phyloP scores from a whole-genome alignment of 306 rosid genomes.

The Cucurbita pepo region DNA sequence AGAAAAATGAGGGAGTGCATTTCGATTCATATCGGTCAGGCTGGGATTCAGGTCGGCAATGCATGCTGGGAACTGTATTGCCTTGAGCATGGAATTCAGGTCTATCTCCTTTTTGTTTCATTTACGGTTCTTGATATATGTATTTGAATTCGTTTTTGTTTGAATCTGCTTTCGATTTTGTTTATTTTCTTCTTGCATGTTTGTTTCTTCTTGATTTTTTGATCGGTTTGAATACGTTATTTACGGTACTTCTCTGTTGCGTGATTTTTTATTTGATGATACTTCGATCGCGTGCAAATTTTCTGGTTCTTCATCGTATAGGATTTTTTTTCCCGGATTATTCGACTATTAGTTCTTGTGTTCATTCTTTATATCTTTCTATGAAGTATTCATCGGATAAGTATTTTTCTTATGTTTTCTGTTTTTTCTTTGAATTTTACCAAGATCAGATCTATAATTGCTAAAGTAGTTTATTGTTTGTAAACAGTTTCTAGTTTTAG shows the following conservation, averaged over 20 bases:
- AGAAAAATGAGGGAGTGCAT: constrained; percentile 83
- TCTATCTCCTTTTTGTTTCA: not conserved
- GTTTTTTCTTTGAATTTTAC: not conserved
- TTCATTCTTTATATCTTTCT: not conserved
- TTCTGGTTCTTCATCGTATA: not conserved
- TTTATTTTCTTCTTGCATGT: not conserved
- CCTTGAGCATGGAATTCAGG: constrained; percentile 86
- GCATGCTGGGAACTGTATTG: constrained; percentile 98
- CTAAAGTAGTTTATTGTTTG: not conserved
- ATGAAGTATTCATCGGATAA: not conserved
- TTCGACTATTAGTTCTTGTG: not conserved
- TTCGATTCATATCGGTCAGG: constrained; percentile 90
- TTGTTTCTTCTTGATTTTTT: not conserved
- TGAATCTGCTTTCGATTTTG: not conserved
- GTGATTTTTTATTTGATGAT: not conserved
- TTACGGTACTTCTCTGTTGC: not conserved
- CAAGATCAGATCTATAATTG: not conserved
- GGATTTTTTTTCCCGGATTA: not conserved
- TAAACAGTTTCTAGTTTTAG: too few relatives aligned
- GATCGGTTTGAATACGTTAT: not conserved
- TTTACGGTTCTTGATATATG: not conserved
- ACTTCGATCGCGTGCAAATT: not conserved
- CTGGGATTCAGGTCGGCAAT: constrained; percentile 95
- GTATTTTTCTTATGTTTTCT: not conserved
- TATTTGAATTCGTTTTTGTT: not conserved